Percentiles rank a stretch among this genome's conserved stretches.
These are phyloP conservation scores for Tieghemiomyces parasiticus DNA, from an alignment of 192 early-diverging fungal species.

Conservation along the genomic window DNA sequence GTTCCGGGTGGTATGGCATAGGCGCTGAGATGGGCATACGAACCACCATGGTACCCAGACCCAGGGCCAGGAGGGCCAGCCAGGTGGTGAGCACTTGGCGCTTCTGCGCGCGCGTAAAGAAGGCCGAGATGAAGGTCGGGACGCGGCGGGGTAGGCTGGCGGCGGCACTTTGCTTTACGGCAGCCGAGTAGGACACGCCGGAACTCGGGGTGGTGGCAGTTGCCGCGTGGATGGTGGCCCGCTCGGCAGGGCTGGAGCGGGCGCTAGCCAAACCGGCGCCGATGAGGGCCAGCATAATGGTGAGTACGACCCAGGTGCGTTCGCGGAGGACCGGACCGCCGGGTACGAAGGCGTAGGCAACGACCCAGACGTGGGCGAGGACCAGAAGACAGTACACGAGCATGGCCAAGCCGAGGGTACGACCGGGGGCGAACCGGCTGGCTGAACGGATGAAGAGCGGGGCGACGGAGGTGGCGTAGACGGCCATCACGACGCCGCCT, in stretches of 20 bases:
- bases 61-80: neutral
- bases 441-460: constrained; percentile 40
- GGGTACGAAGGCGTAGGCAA: constrained; percentile 74
- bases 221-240: neutral
- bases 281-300: constrained; percentile 38
- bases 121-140: neutral
- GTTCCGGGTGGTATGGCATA: constrained; percentile 38
- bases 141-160: no score
- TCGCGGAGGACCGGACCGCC: constrained; percentile 56
- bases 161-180: no score
- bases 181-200: no score
- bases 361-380: constrained; percentile 62
- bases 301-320: constrained; percentile 53
- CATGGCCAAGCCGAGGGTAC: constrained; percentile 40
- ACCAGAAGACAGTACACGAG: constrained; percentile 55
- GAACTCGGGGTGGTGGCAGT: neutral
- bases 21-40: constrained; percentile 37
- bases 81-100: constrained; percentile 4
- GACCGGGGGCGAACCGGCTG: constrained; percentile 41
- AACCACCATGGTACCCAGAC: constrained; percentile 15
- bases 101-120: constrained; percentile 2
- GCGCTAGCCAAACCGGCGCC: constrained; percentile 38
- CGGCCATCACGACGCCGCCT: constrained; percentile 43
- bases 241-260: neutral
- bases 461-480: constrained; percentile 39